Evolutionary conservation across 306 rosid species (phyloP), one percentile per base, ranked within the genome.

Genomic region (Acacia acuminata): DNA sequence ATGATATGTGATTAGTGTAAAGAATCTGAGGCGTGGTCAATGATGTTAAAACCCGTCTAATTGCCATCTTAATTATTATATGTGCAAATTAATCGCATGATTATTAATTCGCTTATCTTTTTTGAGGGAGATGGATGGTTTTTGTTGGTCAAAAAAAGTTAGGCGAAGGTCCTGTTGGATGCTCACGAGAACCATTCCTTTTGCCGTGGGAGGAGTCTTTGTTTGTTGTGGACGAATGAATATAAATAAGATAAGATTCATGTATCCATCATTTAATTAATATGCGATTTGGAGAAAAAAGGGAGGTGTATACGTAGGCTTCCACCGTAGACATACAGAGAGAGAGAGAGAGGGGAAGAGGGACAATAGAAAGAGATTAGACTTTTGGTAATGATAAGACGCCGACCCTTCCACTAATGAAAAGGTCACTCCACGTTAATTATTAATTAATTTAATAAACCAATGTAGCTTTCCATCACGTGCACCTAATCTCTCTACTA

Each of bases 361-460:
- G 15, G 75, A 40, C 34, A 70, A 5, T 42, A 11, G 10, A 70
- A 68, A 51, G 13, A 40, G 77, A 55, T 24, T 22, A 50, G 24
- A 24, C 66, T 17, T 73, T 30, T 25, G 81, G 79, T 56, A 78
- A 86, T 80, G 75, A 84, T 84, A 81, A 84, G 87, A 84, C 69
- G 44, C 78, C 72, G 87, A 86, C 84, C 53, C 77, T 74, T 78
- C 83, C 82, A 78, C 85, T 81, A 74, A 81, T 55, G 45, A 47
- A 70, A 77, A 50, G 56, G 27, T 51, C 69, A 64, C 36, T 53
- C 38, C 27, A 80, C 63, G 4, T 61, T 61, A 61, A 25, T 61
- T 24, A 61, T 58, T 58, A 22, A 76, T 76, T 19, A 60, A 27
- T 81, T 83, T 24, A 61, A 76, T 76, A 76, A 61, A 61, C 71